Evolutionary conservation across 768 basidiomycete species (phyloP), one percentile per base, ranked within the genome.

Genomic region (Imleria badia): DNA sequence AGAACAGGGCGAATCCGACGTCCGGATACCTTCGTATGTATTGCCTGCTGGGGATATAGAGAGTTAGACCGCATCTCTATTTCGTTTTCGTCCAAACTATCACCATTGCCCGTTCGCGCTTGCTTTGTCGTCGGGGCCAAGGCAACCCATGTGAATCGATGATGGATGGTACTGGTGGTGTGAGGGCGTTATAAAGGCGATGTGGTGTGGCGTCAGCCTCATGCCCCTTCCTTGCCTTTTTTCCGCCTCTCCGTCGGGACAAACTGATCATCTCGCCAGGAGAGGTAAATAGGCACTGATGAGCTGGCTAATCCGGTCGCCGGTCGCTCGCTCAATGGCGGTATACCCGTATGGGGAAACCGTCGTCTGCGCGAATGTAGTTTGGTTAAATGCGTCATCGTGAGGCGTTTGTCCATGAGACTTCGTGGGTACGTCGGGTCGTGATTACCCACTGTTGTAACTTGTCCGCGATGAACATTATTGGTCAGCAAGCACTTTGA

Each of bases 1-100:
- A 62, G 82, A 85, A 48, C 87, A 91, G 65, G 89, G 88, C 13
- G 75, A 80, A 30, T 68, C 53, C 1, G 54, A 68, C 11, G 43
- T 67, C 12, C 61, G 55, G 45, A 63, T 67, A 52, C 66, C 66
- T 22, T 48, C 43, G 30, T 66, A 66, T 17, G 29, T 66, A 29
- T 51, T 41, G 11, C 17, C 15, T n/a, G 10, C 29, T 0, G 20
- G 20, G 9, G 58, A 58, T 23, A 17, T 56, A 48, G 60, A 60
- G 31, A 56, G 36, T 23, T 64, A 60, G 48, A 34, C 10, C 20
- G 14, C 22, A 2, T 26, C 11, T 19, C 15, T 31, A 26, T 38
- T 30, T 33, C 15, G 3, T 40, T 33, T 19, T 26, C 30, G 22
- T 45, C 31, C 42, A 40, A 17, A 39, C 29, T 39, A 39, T 39